These are phyloP conservation scores for Pleurotus tuoliensis DNA, from an alignment of 768 basidiomycete genomes.

Conservation along the genomic window DNA sequence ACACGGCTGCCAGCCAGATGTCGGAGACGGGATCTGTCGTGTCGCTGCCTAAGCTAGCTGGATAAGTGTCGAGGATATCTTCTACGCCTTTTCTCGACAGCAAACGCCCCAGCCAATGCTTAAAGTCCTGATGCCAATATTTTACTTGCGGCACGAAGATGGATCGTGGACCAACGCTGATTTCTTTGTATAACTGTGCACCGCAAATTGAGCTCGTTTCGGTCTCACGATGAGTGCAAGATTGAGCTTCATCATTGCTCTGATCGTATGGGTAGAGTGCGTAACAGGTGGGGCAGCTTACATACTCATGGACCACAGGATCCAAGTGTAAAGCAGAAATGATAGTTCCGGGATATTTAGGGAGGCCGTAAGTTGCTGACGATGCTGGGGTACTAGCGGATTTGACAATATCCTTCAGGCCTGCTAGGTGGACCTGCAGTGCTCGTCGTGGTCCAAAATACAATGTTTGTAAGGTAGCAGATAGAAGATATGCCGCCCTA, in stretches of 20 bases:
- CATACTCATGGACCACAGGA: conserved; percentile 15
- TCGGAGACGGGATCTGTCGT: not conserved
- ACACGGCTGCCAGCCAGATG: conserved; percentile 1
- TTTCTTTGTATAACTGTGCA: not conserved
- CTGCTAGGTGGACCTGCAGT: no score
- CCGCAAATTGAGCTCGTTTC: not conserved
- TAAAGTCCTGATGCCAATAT: conserved; percentile 20
- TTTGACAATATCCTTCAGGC: no score
- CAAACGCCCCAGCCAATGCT: conserved; percentile 22
- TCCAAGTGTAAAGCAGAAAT: conserved; percentile 16
- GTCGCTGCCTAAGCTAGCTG: not conserved
- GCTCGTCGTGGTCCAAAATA: no score
- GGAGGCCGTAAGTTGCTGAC: not conserved
- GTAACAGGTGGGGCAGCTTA: conserved; percentile 22
- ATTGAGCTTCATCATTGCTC: not conserved
- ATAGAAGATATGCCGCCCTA: no score
- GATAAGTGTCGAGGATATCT: conserved; percentile 17
- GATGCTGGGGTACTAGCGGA: no score
- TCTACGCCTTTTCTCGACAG: conserved; percentile 23
- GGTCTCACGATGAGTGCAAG: conserved; percentile 3
- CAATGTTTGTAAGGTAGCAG: no score
- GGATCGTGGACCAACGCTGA: conserved; percentile 5
- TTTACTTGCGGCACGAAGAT: conserved; percentile 9
- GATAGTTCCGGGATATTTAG: not conserved
- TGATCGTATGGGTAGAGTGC: conserved; percentile 14